A percentile compares a stretch with the other conserved stretches of the same genome.
Evolutionary conservation across 1,139 yeast genomes (phyloP).

Genomic region (Arxiozyma bovina): DNA sequence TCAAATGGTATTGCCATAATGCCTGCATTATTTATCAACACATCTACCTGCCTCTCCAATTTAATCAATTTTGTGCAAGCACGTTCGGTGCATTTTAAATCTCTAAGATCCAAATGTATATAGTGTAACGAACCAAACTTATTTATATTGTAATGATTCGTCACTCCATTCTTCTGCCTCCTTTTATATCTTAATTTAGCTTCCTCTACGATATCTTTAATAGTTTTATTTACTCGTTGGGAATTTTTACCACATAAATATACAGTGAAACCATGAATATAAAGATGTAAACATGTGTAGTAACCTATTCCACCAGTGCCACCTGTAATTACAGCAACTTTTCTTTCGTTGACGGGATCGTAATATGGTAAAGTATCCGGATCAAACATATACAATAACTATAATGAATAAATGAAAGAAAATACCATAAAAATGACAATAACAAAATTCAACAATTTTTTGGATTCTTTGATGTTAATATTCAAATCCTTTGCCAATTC

Average conservation of each 20-base stretch:
- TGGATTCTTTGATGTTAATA: neutral
- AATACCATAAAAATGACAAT: no score
- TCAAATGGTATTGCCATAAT: constrained; percentile 67
- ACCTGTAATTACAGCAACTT: constrained; percentile 67
- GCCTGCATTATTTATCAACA: constrained; percentile 74
- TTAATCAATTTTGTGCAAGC: constrained; percentile 46
- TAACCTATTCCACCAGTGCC: constrained; percentile 78
- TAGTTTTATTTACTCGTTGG: constrained; percentile 47
- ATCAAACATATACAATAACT: constrained; percentile 14
- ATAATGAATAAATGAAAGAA: no score
- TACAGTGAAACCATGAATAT: constrained; percentile 67
- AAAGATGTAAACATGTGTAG: constrained; percentile 64
- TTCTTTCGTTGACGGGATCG: constrained; percentile 35
- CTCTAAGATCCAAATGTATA: constrained; percentile 55
- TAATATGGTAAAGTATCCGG: constrained; percentile 31
- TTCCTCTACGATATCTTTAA: constrained; percentile 45
- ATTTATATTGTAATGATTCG: constrained; percentile 8
- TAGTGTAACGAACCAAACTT: constrained; percentile 51
- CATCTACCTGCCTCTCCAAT: constrained; percentile 46
- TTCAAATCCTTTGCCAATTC: neutral
- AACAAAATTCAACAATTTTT: neutral
- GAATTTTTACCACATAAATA: constrained; percentile 65
- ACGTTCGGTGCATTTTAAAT: constrained; percentile 46
- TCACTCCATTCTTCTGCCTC: constrained; percentile 6
- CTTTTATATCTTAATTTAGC: constrained; percentile 32